Conservation (phyloP, 495 filamentous ascomycete genomes). For the Echria macrotheca region DNA sequence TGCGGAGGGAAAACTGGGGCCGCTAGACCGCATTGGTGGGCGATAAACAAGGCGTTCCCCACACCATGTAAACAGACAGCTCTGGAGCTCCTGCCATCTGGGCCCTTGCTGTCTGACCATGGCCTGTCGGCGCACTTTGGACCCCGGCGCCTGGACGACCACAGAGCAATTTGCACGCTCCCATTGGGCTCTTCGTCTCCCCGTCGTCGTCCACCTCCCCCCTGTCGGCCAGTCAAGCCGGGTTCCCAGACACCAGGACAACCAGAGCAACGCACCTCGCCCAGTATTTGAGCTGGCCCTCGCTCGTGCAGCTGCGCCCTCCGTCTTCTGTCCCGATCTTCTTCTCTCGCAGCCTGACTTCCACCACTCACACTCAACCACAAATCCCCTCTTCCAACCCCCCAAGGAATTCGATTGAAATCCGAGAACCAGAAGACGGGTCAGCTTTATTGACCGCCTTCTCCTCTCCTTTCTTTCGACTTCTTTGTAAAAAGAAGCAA, state of each 20-base stretch:
- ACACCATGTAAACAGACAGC: constrained; percentile 31
- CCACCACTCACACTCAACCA: constrained; percentile 25
- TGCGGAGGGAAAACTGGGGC: constrained; percentile 15
- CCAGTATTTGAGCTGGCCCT: constrained; percentile 30
- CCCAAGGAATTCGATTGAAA: constrained; percentile 24
- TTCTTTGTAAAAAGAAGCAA: constrained; percentile 61
- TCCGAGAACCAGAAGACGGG: constrained; percentile 32
- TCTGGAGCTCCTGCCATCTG: constrained; percentile 17
- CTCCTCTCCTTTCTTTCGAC: constrained; percentile 35
- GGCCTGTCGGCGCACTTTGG: constrained; percentile 9
- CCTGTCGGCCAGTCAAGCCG: constrained; percentile 7
- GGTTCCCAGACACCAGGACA: constrained; percentile 20
- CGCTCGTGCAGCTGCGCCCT: constrained; percentile 23
- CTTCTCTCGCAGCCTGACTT: constrained; percentile 19
- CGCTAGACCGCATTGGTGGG: constrained; percentile 26
- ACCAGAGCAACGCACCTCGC: constrained; percentile 24
- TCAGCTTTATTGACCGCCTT: constrained; percentile 29
- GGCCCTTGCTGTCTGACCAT: constrained; percentile 9
- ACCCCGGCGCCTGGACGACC: constrained; percentile 20
- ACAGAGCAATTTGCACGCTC: constrained; percentile 17
- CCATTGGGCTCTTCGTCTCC: constrained; percentile 21
- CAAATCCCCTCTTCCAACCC: constrained; percentile 18
- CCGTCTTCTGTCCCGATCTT: constrained; percentile 21
- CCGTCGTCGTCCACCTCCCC: constrained; percentile 3
- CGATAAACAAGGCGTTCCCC: constrained; percentile 33